Conservation (phyloP, 106 monocot species). For the Dioscorea dumetorum region DNA sequence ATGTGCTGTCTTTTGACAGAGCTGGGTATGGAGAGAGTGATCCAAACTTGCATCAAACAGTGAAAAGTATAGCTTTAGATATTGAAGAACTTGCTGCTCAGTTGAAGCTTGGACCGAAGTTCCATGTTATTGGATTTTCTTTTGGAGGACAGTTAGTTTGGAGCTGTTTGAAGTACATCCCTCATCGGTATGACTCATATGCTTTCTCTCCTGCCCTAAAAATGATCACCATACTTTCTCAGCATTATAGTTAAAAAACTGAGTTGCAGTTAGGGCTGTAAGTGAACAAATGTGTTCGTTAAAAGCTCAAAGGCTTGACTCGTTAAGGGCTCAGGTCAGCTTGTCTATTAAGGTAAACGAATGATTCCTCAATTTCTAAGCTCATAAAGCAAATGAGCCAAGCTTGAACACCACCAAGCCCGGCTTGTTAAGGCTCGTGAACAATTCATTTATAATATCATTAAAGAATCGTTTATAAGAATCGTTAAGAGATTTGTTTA, state of each 20-base stretch:
- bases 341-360: too few species aligned
- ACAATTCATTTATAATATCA: too few species aligned
- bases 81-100: slow-evolving; percentile 42
- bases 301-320: too few species aligned
- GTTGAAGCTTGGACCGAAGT: slow-evolving; percentile 32
- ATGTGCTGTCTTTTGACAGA: slow-evolving; percentile 33
- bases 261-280: too few species aligned
- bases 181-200: slow-evolving; percentile 23
- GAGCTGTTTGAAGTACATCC: slow-evolving; percentile 47
- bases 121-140: slow-evolving; percentile 38
- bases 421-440: too few species aligned
- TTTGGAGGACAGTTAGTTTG: slow-evolving; percentile 34
- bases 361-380: too few species aligned
- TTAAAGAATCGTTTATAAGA: too few species aligned
- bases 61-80: slow-evolving; percentile 37
- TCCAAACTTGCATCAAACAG: slow-evolving; percentile 28
- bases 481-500: too few species aligned
- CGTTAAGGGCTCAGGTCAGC: too few species aligned
- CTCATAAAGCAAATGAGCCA: too few species aligned
- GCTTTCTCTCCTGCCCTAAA: neutral
- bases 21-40: slow-evolving; percentile 59
- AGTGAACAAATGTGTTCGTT: too few species aligned
- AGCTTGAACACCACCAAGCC: too few species aligned
- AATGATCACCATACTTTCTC: neutral
- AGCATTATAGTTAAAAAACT: neutral